These are phyloP conservation scores for Brachypodium distachyon DNA, from an alignment of 202 grass and related monocot genomes.

Conservation along the genomic window DNA sequence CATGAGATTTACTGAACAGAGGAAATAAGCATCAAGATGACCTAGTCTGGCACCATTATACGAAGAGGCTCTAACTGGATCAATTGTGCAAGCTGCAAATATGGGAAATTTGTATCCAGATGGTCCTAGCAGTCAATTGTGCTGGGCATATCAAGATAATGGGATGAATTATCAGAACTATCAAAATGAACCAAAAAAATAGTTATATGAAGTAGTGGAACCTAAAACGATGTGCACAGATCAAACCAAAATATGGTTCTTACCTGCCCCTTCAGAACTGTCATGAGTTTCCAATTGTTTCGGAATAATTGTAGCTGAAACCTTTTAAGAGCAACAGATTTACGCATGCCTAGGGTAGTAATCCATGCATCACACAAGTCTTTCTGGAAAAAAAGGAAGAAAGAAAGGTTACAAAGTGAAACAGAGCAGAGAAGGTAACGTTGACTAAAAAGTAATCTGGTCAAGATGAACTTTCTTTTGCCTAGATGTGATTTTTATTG, in stretches of 20 bases:
- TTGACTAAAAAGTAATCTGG: not conserved
- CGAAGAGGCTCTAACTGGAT: not conserved
- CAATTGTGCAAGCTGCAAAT: not conserved
- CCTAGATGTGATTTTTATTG: not conserved
- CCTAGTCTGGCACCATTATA: not conserved
- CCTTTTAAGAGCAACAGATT: constrained; percentile 76
- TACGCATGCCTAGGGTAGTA: constrained; percentile 64
- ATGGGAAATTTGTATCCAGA: constrained; percentile 5
- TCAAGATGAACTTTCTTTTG: not conserved
- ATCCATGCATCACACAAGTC: constrained; percentile 85
- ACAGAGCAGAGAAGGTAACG: not conserved
- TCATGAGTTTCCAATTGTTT: constrained; percentile 73
- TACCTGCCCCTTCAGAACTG: constrained; percentile 84
- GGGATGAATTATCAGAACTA: not conserved
- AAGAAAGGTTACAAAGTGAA: constrained; percentile 9
- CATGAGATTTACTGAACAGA: constrained; percentile 9
- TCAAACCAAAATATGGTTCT: constrained; percentile 6
- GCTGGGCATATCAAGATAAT: not conserved
- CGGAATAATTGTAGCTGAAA: constrained; percentile 58
- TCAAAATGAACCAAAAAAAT: not conserved
- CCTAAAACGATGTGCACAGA: not conserved
- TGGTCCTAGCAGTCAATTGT: not conserved
- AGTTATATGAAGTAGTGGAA: not conserved
- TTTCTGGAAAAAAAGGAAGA: constrained; percentile 44
- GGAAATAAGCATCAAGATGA: not conserved